Percentiles rank a stretch among this genome's conserved stretches.
Conservation (phyloP, 176 grass and related monocot genomes). For the Calamus simplicifolius region DNA sequence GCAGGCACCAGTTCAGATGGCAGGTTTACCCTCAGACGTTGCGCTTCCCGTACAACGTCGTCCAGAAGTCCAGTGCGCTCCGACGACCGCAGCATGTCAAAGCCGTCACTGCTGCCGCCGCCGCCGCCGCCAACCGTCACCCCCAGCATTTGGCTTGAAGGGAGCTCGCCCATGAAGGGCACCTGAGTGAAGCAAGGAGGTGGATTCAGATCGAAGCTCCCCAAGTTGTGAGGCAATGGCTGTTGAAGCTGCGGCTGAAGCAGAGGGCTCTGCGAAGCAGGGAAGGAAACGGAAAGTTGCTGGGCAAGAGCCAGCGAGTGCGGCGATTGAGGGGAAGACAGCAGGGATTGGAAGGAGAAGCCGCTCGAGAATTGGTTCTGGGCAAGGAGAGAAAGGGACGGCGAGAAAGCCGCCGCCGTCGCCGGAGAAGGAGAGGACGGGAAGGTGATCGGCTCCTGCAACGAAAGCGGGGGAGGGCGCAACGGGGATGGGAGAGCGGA, state of each 20-base stretch:
- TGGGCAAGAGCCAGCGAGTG: too few species aligned
- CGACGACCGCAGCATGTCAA: too few species aligned
- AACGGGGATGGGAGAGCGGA: too few species aligned
- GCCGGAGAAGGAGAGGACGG: too few species aligned
- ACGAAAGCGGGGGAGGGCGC: too few species aligned
- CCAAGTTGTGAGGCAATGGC: slow-evolving; percentile 14
- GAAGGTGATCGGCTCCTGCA: too few species aligned
- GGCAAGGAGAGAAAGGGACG: too few species aligned
- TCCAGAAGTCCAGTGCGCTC: slow-evolving; percentile 22
- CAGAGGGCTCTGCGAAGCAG: slow-evolving; percentile 17
- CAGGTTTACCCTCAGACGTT: neutral
- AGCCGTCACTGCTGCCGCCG: neutral
- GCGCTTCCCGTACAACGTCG: slow-evolving; percentile 46
- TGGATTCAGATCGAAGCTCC: slow-evolving; percentile 19
- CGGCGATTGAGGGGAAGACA: slow-evolving; percentile 14
- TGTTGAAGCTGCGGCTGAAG: neutral
- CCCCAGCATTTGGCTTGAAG: slow-evolving; percentile 56
- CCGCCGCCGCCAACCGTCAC: neutral
- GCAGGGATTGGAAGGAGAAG: slow-evolving; percentile 25
- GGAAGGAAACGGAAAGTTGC: neutral
- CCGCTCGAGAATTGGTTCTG: too few species aligned
- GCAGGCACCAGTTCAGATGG: neutral
- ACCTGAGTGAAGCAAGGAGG: slow-evolving; percentile 7
- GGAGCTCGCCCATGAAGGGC: slow-evolving; percentile 36
- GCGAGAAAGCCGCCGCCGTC: too few species aligned